Base-by-base conservation (phyloP, 352 stramenopile species). In the Globisporangium canariense region DNA sequence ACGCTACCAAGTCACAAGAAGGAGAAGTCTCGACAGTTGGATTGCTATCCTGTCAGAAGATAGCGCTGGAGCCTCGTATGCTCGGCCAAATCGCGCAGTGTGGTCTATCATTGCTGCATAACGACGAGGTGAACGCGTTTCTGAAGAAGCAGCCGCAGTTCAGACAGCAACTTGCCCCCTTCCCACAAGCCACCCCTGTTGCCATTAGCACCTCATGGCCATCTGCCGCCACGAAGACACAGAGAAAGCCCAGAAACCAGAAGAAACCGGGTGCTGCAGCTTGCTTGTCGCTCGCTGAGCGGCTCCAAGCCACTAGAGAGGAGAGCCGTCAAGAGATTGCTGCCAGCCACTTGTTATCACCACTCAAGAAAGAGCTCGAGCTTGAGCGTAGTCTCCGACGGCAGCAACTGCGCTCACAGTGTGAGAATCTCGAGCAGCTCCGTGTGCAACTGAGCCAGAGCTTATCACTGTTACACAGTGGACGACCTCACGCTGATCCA, bases 401-500 rank as follows among this genome's bases (percentile, higher is more conserved):
- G 51, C 47, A 81, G 10, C 53, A 46, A 53, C 57, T 90, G 4
- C 62, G 34, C 18, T 51, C 62, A 18, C 50, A 70, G 13, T 76
- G 66, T 25, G 28, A 34, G 9, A 56, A 67, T 32, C 53, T 80
- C 3, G 70, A 85, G 60, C 66, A 60, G 18, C 49, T 84, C 32
- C 75, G 78, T 13, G 38, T 32, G 5, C 68, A 77, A 60, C 71
- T 83, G 50, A 36, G 77, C 2, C 22, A 43, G 3, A 76, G 80
- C 14, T 55, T 91, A 0, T 54, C 40, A 4, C 46, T 89, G 7
- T 46, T 91, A 6, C 74, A 47, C 53, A 69, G 38, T 32, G 82
- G 74, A 13, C 65, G 82, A n/a, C 22, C 65, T 3, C 82, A 89
- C 34, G 71, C 80, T 28, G 68, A 82, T 9, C 63, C 67, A 0